Base-by-base conservation (phyloP, 306 rosid genomes). In the Prunus armeniaca region DNA sequence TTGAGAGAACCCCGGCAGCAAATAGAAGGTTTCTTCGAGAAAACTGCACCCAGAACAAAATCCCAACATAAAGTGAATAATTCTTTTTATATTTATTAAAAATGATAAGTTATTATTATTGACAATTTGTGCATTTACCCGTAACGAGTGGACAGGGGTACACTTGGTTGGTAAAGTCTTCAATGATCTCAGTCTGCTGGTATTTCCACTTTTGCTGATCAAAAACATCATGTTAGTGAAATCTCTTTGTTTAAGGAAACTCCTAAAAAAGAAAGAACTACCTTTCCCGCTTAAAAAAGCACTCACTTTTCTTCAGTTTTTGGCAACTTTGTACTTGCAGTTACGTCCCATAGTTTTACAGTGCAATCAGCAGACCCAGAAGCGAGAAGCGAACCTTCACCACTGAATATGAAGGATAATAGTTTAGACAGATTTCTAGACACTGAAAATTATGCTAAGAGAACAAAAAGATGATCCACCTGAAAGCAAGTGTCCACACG, bases 291-390 rank as follows among this genome's bases (percentile, higher is more conserved):
- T 73, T 13, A 12, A 3, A 8, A 3, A 72, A 15, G 3, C 66
- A 75, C 91, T 89, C 80, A 95, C 98, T 79, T 89, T 80, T 95
- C 99, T 63, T 95, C 99, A 20, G 81, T 71, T 76, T 84, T 89
- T 28, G 92, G 78, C 76, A 80, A 86, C 80, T 91, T 95, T 3
- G 96, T 85, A 87, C 97, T 95, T 38, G 93, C 64, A 76, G 86
- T 88, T 66, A 92, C 89, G 74, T 95, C 99, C 98, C 99, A 95
- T 76, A 95, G 76, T 78, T 92, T 95, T n/a, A 95, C 98, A 24
- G 97, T 88, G 86, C 90, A 88, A 86, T 95, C 99, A 51, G 97
- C 97, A 28, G 97, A 95, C 34, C 99, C 99, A 34, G 99, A 92
- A 54, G 99, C 99, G 73, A 95, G 91, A 60, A 95, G 78, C 69